These are phyloP conservation scores for Puccinia novopanici DNA, from an alignment of 1,284 basidiomycete genomes.

Conservation along the genomic window DNA sequence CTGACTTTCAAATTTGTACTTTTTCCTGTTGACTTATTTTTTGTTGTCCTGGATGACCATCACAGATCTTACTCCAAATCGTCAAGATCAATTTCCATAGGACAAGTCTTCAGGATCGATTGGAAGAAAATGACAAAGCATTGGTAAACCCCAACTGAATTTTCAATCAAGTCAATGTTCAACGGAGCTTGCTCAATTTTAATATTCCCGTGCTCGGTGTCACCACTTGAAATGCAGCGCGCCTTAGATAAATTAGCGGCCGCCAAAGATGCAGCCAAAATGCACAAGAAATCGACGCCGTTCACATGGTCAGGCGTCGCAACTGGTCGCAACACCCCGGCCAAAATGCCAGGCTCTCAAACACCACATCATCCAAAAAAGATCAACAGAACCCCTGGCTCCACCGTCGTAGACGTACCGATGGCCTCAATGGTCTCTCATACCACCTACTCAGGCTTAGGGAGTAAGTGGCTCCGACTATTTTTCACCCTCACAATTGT, in stretches of 20 bases:
- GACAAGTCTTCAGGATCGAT: constrained; percentile 37
- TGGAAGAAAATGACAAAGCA: constrained; percentile 43
- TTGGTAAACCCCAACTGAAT: constrained; percentile 25
- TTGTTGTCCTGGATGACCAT: neutral
- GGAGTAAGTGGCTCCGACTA: neutral
- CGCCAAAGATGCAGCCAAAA: constrained; percentile 41
- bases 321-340: constrained; percentile 34
- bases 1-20: neutral
- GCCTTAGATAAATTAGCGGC: constrained; percentile 53
- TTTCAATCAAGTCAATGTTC: neutral
- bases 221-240: constrained; percentile 29
- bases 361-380: constrained; percentile 1
- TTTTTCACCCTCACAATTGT: neutral
- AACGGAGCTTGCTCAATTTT: neutral
- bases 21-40: neutral
- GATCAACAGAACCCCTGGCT: neutral
- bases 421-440: constrained; percentile 18
- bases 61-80: constrained; percentile 47
- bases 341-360: constrained; percentile 19
- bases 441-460: constrained; percentile 11
- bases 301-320: constrained; percentile 5
- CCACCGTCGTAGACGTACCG: constrained; percentile 17
- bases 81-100: constrained; percentile 47
- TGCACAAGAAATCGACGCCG: neutral
- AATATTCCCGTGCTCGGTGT: neutral